These are phyloP conservation scores for Papiliotrema terrestris DNA, from an alignment of 1,284 basidiomycete species.

Conservation along the genomic window DNA sequence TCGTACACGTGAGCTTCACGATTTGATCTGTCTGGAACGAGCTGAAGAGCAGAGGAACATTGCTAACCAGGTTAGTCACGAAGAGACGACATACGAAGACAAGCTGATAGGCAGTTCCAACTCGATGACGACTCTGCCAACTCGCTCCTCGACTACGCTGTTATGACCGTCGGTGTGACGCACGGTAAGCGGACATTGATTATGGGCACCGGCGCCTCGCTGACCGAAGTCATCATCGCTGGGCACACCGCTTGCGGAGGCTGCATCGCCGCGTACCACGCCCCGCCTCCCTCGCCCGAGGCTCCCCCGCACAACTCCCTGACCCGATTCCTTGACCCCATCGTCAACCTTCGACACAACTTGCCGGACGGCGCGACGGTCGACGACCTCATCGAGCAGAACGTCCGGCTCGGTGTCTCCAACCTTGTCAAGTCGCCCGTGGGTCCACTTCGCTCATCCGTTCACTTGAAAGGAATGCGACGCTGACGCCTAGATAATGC, in stretches of 20 bases:
- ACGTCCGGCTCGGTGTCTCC: conserved; percentile 70
- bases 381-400: conserved; percentile 64
- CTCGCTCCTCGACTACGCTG: conserved; percentile 76
- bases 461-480: neutral
- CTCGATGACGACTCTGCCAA: conserved; percentile 70
- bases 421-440: conserved; percentile 61
- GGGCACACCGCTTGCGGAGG: conserved; percentile 82
- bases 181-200: conserved; percentile 60
- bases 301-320: conserved; percentile 53
- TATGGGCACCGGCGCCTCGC: too few species aligned
- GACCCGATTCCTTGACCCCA: conserved; percentile 67
- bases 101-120: conserved; percentile 59
- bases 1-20: conserved; percentile 54
- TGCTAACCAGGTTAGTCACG: conserved; percentile 55
- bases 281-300: conserved; percentile 32
- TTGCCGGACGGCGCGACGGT: conserved; percentile 55
- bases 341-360: conserved; percentile 58
- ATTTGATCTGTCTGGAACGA: neutral
- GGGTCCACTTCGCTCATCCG: conserved; percentile 4
- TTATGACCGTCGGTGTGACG: conserved; percentile 72
- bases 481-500: conserved; percentile 53
- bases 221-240: conserved; percentile 63
- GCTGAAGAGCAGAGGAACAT: conserved; percentile 53
- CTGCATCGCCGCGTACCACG: conserved; percentile 58
- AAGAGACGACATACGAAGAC: neutral